Evolutionary conservation across 352 stramenopile species (phyloP), one percentile per base, ranked within the genome.

Genomic region (Pythium coloratum): DNA sequence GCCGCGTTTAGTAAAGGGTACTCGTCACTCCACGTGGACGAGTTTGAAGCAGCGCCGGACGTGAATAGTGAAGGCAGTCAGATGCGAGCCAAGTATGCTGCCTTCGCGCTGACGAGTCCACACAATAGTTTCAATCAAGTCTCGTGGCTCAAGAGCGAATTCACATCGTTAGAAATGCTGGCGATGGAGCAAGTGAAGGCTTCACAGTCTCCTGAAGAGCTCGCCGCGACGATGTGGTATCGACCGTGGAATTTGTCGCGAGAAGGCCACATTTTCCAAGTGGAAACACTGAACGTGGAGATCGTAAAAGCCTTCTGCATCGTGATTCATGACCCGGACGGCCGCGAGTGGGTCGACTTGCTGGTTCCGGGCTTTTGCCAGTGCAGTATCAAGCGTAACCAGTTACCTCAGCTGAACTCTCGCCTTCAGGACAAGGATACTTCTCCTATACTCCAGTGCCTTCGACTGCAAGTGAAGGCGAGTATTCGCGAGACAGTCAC

Each of bases 351-450:
- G 63, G 62, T 79, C 4, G 71, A 81, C 20, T 61, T 79, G 9
- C 42, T 81, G 7, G 58, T 83, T 7, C 76, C 76, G 20, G 73
- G 76, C 16, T 68, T 60, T 44, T 73, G 63, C 1, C 73, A 69
- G 33, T 73, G 73, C 5, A 56, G 72, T 32, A 59, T 81, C 49
- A 56, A 49, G 2, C 59, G 61, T 14, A 33, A 51, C 14, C 49
- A 73, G 32, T 59, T 44, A 33, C 2, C 34, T 20, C 13, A 10
- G 6, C 28, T 16, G 3, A 24, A 46, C 2, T 24, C 24, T 36
- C 10, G 8, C 2, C n/a, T 18, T 16, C 13, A 20, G 26, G 2
- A 34, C 14, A 32, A 53, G 26, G 20, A 3, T 12, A 24, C 24
- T 20, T 28, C 30, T 12, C 7, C 36, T 12, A 44, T 4, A 5